These are phyloP conservation scores for Penicillium sclerotigenum DNA, from an alignment of 2,329 filamentous ascomycete genomes.

Conservation along the genomic window DNA sequence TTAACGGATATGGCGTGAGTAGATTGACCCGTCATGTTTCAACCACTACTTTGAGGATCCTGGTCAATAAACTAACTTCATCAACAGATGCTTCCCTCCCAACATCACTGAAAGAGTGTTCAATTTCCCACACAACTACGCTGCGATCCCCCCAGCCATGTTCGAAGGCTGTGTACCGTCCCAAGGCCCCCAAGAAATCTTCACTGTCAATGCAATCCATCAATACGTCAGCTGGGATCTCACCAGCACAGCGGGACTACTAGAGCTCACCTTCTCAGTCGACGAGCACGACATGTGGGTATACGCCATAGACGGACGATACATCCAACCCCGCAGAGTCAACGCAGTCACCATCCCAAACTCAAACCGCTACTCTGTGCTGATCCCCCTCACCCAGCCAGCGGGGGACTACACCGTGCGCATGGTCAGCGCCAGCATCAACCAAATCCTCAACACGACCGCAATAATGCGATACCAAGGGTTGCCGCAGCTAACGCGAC, in stretches of 20 bases:
- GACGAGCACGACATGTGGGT: slow-evolving; percentile 47
- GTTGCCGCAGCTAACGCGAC: slow-evolving; percentile 7
- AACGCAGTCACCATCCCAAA: slow-evolving; percentile 37
- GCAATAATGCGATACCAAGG: slow-evolving; percentile 49
- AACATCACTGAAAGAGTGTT: slow-evolving; percentile 14
- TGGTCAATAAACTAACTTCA: not conserved
- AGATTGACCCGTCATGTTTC: no score
- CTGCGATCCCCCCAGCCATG: slow-evolving; percentile 20
- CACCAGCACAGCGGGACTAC: slow-evolving; percentile 35
- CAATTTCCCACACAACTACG: slow-evolving; percentile 20
- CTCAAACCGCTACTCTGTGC: slow-evolving; percentile 42
- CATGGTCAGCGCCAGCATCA: slow-evolving; percentile 47
- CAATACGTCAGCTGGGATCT: slow-evolving; percentile 41
- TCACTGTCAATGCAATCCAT: slow-evolving; percentile 33
- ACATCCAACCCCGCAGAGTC: slow-evolving; percentile 40
- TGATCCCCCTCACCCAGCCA: slow-evolving; percentile 45
- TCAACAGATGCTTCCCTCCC: slow-evolving; percentile 26
- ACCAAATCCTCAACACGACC: slow-evolving; percentile 56
- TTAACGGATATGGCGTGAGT: slow-evolving; percentile 31
- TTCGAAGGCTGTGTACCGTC: slow-evolving; percentile 26
- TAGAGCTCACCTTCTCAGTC: slow-evolving; percentile 40
- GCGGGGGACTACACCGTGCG: slow-evolving; percentile 56
- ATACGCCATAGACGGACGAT: slow-evolving; percentile 47
- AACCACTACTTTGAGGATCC: not conserved
- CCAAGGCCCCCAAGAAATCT: slow-evolving; percentile 24